These are phyloP conservation scores for Sclerotinia nivalis DNA, from an alignment of 2,329 filamentous ascomycete genomes.

Conservation along the genomic window DNA sequence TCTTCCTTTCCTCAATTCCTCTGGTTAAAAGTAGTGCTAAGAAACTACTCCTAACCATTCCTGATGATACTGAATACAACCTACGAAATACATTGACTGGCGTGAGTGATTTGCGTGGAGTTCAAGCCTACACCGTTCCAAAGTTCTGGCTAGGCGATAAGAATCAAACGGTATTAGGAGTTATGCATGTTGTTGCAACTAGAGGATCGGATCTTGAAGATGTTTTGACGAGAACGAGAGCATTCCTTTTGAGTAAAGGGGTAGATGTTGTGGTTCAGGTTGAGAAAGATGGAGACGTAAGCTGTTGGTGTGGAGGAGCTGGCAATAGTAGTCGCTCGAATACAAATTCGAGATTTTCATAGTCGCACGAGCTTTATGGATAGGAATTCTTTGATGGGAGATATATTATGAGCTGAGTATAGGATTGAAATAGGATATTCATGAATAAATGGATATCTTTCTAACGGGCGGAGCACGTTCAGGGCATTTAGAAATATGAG, in stretches of 20 bases:
- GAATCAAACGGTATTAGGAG: slow-evolving; percentile 65
- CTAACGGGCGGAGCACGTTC: no score
- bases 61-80: slow-evolving; percentile 82
- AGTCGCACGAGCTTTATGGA: slow-evolving; percentile 4
- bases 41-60: slow-evolving; percentile 79
- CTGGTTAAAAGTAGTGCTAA: slow-evolving; percentile 83
- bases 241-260: slow-evolving; percentile 68
- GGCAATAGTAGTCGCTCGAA: slow-evolving; percentile 11
- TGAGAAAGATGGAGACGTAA: slow-evolving; percentile 74
- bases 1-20: slow-evolving; percentile 88
- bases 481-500: neutral
- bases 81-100: slow-evolving; percentile 84
- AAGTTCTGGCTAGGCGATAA: slow-evolving; percentile 90
- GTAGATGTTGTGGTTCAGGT: slow-evolving; percentile 87
- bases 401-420: neutral
- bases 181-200: slow-evolving; percentile 82
- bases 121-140: slow-evolving; percentile 81
- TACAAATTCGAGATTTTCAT: slow-evolving; percentile 20
- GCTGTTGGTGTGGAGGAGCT: slow-evolving; percentile 57
- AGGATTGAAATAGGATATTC: neutral
- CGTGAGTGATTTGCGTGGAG: slow-evolving; percentile 77
- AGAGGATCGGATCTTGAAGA: slow-evolving; percentile 75
- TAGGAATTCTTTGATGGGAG: neutral
- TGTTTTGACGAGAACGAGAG: slow-evolving; percentile 72
- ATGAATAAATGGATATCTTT: slow-evolving; percentile 4